Evolutionary conservation across 78 protist species (phyloP).

Genomic region (Dictyostelium capitatum): DNA sequence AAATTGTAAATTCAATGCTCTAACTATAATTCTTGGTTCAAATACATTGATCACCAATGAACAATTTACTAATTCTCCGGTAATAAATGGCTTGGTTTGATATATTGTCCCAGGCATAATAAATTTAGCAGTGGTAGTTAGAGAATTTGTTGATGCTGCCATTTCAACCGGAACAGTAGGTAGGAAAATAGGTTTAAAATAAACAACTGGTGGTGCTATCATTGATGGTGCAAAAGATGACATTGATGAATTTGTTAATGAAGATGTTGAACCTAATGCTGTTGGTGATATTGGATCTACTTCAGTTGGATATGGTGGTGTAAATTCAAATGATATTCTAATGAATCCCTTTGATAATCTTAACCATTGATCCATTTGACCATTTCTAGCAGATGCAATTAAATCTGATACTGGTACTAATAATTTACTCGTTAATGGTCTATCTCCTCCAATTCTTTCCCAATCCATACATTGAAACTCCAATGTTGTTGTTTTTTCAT

Average conservation of each 20-base stretch:
- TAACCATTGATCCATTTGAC: constrained; percentile 35
- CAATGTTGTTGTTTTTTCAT: neutral
- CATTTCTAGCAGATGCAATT: neutral
- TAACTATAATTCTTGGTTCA: constrained; percentile 16
- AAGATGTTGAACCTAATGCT: neutral
- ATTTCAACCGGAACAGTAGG: neutral
- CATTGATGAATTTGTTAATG: neutral
- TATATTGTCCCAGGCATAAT: constrained; percentile 19
- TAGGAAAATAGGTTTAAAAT: constrained; percentile 20
- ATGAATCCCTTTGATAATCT: constrained; percentile 34
- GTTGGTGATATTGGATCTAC: neutral
- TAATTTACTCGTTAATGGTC: neutral
- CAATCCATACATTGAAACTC: constrained; percentile 22
- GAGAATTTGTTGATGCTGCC: neutral
- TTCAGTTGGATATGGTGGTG: constrained; percentile 30
- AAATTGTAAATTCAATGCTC: constrained; percentile 9
- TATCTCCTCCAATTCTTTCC: constrained; percentile 49
- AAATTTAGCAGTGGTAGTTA: neutral
- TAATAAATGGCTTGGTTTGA: neutral
- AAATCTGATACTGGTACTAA: neutral
- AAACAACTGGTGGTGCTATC: constrained; percentile 28
- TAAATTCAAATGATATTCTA: constrained; percentile 14
- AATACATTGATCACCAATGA: constrained; percentile 17
- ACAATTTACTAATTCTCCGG: constrained; percentile 3
- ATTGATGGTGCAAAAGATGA: neutral